Evolutionary conservation across 75 land plant genomes (phyloP), one percentile per base, ranked within the genome.

Genomic region (Pinus albicaulis): DNA sequence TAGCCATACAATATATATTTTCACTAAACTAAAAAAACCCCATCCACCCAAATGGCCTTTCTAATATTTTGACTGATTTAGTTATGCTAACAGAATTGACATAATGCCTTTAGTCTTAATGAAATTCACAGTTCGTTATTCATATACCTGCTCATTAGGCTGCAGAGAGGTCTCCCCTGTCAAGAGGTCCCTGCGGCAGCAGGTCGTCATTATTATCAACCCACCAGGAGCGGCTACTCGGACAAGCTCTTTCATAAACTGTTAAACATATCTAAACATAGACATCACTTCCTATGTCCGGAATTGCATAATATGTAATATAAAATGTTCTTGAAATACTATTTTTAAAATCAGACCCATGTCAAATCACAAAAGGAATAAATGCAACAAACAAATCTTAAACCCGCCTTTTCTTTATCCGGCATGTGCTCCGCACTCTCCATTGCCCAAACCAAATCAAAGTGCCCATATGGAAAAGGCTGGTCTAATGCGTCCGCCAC

Each of bases 351-450:
- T 44, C 48, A 44, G 52, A 41, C 44, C 5, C 44, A 41, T 41
- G 44, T 41, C 44, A 0, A 24, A n/a, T n/a, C n/a, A n/a, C n/a
- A n/a, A n/a, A n/a, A n/a, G n/a, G n/a, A n/a, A n/a, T n/a, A n/a
- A n/a, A n/a, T n/a, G n/a, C n/a, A n/a, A 76, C 20, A 25, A 75
- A 15, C 10, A 61, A 31, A 71, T 6, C 10, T 44, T 44, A 44
- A 44, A 10, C 52, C 10, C 8, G 90, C 99, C 98, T 98, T 93
- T 38, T 77, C 52, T 86, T 98, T 98, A 78, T 98, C 91, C 34
- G 99, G 99, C 99, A 98, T 98, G 81, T 98, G 98, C 77, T 98
- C 98, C 31, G 94, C 99, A 80, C 99, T 98, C 82, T 98, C 99
- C 96, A 98, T 93, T 5, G 99, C 93, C 98, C 98, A 98, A 36